Percentiles rank a stretch among this genome's conserved stretches.
phyloP scores from a whole-genome alignment of 371 early-diverging fungal genomes.

The Mucor velutinosus region DNA sequence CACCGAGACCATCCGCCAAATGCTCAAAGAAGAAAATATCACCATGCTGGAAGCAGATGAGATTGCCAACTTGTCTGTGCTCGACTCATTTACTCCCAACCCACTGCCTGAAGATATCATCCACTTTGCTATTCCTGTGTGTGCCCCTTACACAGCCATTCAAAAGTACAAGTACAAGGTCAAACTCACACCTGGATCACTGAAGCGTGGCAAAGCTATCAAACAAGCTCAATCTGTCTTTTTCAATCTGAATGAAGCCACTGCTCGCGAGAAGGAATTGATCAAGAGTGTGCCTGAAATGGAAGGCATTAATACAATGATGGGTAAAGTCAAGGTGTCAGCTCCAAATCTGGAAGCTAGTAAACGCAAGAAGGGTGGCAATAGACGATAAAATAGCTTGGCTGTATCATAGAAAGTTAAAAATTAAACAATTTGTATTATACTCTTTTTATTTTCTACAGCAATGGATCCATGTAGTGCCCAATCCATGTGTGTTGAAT shows the following conservation, averaged over 20 bases:
- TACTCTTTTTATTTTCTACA: conserved; percentile 14
- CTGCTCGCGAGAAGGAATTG: conserved; percentile 74
- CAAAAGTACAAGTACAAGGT: conserved; percentile 94
- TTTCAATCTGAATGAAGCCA: conserved; percentile 51
- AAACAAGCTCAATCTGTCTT: conserved; percentile 57
- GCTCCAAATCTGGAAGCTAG: conserved; percentile 74
- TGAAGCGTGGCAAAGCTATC: conserved; percentile 92
- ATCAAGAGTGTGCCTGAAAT: conserved; percentile 84
- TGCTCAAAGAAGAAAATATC: conserved; percentile 77
- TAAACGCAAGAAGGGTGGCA: conserved; percentile 57
- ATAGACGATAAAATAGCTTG: conserved; percentile 13
- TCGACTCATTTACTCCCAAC: conserved; percentile 81
- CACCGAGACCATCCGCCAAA: conserved; percentile 62
- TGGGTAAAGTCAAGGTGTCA: conserved; percentile 87
- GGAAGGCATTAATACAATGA: conserved; percentile 80
- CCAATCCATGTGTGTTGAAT: background rate
- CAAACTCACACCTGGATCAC: conserved; percentile 93
- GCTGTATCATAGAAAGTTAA: background rate
- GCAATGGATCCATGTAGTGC: conserved; percentile 3
- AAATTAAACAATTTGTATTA: conserved; percentile 3
- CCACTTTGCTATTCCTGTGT: conserved; percentile 91
- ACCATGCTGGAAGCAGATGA: conserved; percentile 70
- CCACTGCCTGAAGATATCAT: conserved; percentile 84
- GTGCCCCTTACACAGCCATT: conserved; percentile 93
- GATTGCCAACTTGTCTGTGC: conserved; percentile 59